Conservation (phyloP, 2,329 filamentous ascomycete genomes). For the Apiospora aurea region DNA sequence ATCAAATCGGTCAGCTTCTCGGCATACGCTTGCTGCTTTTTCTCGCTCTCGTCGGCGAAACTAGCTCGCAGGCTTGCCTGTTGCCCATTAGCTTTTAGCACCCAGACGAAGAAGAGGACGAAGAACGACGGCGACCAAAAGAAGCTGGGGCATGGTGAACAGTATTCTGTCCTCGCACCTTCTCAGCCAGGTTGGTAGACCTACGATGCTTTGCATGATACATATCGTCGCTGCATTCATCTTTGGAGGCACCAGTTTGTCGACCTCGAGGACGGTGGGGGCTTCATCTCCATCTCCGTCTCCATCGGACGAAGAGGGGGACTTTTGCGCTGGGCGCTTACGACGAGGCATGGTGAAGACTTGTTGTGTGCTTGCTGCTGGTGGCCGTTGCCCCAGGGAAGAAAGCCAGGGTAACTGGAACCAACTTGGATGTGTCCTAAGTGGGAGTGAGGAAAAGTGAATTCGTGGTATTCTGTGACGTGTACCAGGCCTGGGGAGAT, state of each 20-base stretch:
- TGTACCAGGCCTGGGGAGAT: neutral
- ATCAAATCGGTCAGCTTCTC: slow-evolving; percentile 4
- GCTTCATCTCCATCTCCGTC: neutral
- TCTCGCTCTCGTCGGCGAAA: neutral
- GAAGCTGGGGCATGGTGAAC: neutral
- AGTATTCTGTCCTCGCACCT: neutral
- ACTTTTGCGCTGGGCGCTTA: neutral
- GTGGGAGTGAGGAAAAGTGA: neutral
- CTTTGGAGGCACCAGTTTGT: neutral
- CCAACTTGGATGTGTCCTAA: neutral
- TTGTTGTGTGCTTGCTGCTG: neutral
- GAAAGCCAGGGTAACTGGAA: neutral
- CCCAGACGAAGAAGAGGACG: neutral
- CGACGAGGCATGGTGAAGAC: neutral
- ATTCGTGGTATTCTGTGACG: neutral
- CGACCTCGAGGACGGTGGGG: neutral
- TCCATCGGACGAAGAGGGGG: neutral
- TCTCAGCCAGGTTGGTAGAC: neutral
- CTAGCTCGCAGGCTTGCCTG: slow-evolving; percentile 10
- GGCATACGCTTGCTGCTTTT: slow-evolving; percentile 9
- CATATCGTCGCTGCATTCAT: neutral
- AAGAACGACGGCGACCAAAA: neutral
- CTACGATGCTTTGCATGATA: neutral
- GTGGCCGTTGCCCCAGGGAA: neutral
- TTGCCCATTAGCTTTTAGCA: neutral